Base-by-base conservation (phyloP, 176 grass and related monocot species). In the Thinopyrum elongatum region DNA sequence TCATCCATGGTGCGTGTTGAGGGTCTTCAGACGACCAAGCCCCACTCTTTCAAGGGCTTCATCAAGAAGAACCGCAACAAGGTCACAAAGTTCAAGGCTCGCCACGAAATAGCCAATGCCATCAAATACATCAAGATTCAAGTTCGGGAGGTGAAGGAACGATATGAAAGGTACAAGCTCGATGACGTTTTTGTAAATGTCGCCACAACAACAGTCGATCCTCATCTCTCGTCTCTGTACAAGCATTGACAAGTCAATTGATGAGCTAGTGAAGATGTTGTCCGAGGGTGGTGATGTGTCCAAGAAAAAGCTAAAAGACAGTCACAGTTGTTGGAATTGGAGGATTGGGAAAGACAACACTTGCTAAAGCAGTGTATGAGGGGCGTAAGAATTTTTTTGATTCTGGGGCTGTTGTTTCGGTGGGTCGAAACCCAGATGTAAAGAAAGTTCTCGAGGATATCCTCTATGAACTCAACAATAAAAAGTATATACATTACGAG, bases 341-440 rank as follows among this genome's bases (percentile, higher is more conserved):
- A 22, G 81, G 81, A 7, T 29, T 73, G 16, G 81, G 81, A 6
- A 83, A 83, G 68, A 83, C 81, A 7, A 83, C 81, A 0, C 55
- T 79, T 62, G 77, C 57, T n/a, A 63, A 64, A 21, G 21, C 57
- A 16, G 19, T 79, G 21, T 42, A 14, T 63, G 30, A 23, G 3
- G 10, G 61, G 19, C 29, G 36, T 35, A 36, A 23, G 22, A 31
- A 11, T 0, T 2, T 6, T 7, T 78, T 60, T 9, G 0, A 36
- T 7, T 59, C 30, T n/a, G 5, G 0, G 1, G 53, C 22, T 27
- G 63, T 79, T 16, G 57, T 79, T 25, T 10, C 57, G 14, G 76
- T 78, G 19, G 39, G 35, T 22, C 70, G 6, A 1, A 73, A 73
- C 10, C 70, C 9, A 14, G 36, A 23, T 9, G 0, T 33, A 3